Conservation (phyloP, 805 yeast genomes). For the Ogataea philodendri region DNA sequence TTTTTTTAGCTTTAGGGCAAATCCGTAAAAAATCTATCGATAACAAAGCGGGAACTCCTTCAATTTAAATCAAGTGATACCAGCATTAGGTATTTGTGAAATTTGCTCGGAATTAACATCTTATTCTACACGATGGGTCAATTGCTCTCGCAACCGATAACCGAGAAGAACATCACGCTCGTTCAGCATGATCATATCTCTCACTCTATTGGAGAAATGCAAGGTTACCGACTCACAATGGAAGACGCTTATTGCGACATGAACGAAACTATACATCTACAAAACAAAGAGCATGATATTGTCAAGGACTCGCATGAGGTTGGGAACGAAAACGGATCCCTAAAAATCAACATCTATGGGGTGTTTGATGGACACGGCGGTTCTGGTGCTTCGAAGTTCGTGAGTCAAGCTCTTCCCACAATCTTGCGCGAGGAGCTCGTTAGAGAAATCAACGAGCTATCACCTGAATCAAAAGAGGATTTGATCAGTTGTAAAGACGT, state of each 20-base stretch:
- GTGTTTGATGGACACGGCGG: constrained; percentile 89
- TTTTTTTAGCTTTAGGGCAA: no score
- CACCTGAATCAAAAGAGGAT: constrained; percentile 17
- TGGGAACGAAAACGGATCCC: constrained; percentile 1
- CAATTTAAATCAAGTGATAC: constrained; percentile 1
- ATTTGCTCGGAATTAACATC: no score
- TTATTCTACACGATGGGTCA: constrained; percentile 79
- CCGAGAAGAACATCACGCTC: constrained; percentile 59
- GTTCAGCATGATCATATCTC: constrained; percentile 45
- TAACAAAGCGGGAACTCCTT: constrained; percentile 4
- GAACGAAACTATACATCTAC: constrained; percentile 29
- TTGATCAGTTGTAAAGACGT: constrained; percentile 17
- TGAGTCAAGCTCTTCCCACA: constrained; percentile 42
- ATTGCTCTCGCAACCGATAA: constrained; percentile 68
- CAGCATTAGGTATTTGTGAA: no score
- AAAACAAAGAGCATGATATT: neutral
- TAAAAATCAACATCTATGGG: constrained; percentile 50
- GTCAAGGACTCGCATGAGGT: neutral
- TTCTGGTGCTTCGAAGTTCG: constrained; percentile 51
- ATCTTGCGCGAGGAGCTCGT: constrained; percentile 22
- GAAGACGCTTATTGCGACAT: constrained; percentile 69
- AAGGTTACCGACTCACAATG: constrained; percentile 71
- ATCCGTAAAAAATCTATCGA: constrained; percentile 10
- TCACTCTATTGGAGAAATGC: constrained; percentile 72
- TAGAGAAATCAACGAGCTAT: constrained; percentile 15